A percentile compares a stretch with the other conserved stretches of the same genome.
These are phyloP conservation scores for Tulasnella sp. DNA, from an alignment of 768 basidiomycete genomes.

Conservation along the genomic window DNA sequence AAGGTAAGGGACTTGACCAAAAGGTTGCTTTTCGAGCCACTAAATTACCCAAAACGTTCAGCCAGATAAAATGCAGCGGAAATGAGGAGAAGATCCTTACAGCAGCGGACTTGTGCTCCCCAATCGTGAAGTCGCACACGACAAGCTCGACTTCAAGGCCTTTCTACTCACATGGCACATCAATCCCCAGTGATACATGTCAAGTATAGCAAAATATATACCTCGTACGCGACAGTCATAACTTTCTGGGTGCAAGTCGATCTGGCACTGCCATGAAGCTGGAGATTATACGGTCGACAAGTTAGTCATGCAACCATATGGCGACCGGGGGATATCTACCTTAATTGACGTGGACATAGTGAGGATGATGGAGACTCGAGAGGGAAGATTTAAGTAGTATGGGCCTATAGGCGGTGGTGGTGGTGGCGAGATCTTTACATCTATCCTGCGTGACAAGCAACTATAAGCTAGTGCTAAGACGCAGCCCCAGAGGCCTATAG, in stretches of 20 bases:
- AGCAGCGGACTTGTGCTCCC: background rate
- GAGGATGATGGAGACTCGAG: too few relatives aligned
- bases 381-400: too few relatives aligned
- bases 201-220: background rate
- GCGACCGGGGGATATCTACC: too few relatives aligned
- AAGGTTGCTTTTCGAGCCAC: background rate
- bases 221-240: background rate
- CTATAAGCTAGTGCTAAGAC: too few relatives aligned
- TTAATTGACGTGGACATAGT: too few relatives aligned
- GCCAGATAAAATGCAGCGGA: background rate
- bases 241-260: conserved; percentile 7
- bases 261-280: background rate
- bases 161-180: conserved; percentile 29
- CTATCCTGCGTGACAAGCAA: too few relatives aligned
- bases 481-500: too few relatives aligned
- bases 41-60: background rate
- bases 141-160: conserved; percentile 45
- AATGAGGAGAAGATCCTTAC: background rate
- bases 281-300: too few relatives aligned
- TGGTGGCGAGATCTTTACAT: too few relatives aligned
- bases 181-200: too few relatives aligned
- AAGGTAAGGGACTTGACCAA: background rate
- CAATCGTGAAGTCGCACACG: conserved; percentile 27
- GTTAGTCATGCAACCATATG: too few relatives aligned
- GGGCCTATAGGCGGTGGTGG: too few relatives aligned